Percentiles rank a stretch among this genome's conserved stretches.
Conservation (phyloP, 257 asterid species). For the Solanum bukasovii region DNA sequence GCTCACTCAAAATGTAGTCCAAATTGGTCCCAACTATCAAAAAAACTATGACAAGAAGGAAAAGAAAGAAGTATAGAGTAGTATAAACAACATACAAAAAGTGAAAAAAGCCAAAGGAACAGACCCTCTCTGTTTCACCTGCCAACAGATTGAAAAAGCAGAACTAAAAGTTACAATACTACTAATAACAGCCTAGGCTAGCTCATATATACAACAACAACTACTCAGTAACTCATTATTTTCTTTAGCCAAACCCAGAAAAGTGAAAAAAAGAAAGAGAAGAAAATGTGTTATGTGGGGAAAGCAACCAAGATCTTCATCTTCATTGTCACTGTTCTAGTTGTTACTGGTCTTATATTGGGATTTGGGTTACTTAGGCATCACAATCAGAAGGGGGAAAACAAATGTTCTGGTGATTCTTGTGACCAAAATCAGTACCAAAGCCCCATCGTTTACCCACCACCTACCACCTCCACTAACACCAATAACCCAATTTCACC, state of each 20-base stretch:
- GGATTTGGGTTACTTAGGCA: conserved; percentile 47
- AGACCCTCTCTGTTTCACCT: neutral
- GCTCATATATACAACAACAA: neutral
- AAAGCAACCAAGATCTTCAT: conserved; percentile 96
- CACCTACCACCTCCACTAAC: neutral
- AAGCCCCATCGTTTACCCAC: neutral
- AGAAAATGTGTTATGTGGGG: conserved; percentile 66
- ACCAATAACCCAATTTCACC: conserved; percentile 3
- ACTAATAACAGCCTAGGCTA: neutral
- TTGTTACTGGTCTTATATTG: conserved; percentile 45
- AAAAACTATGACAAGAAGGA: neutral
- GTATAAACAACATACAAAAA: neutral
- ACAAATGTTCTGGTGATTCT: conserved; percentile 34
- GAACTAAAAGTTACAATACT: neutral
- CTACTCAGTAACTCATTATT: neutral
- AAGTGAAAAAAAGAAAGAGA: neutral
- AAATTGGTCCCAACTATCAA: neutral
- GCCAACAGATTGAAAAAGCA: conserved; percentile 1
- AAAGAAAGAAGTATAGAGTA: neutral
- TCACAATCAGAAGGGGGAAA: conserved; percentile 11
- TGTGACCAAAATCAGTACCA: conserved; percentile 21
- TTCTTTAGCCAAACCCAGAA: conserved; percentile 3
- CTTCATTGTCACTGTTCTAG: conserved; percentile 52
- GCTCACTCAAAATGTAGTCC: neutral
- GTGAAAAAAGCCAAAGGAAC: neutral